Base-by-base conservation (phyloP, 108 stramenopile species). In the Epithemia pelagica region DNA sequence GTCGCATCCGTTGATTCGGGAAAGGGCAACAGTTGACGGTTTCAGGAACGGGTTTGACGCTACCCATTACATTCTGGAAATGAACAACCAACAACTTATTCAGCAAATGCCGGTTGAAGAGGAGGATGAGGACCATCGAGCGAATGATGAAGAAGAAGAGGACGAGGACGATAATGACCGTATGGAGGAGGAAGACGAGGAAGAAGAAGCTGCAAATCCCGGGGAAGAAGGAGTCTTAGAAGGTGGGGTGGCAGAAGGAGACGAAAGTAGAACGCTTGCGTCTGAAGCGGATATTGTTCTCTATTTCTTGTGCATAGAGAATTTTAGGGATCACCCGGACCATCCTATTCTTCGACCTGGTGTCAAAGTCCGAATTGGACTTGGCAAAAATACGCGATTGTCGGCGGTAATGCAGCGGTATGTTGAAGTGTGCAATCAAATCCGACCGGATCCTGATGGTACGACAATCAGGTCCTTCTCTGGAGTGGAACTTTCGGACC, bases 321-420 rank as follows among this genome's bases (percentile, higher is more conserved):
- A 59, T 21, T 63, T 77, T 8, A 65, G 67, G n/a, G 33, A 73
- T 21, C 64, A 64, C 25, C 83, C 83, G 0, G 59, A 78, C 51
- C 89, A 88, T 54, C 85, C 87, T 3, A 74, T 85, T 29, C 65
- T 87, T n/a, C 69, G 73, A 60, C 78, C 73, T 15, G 86, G 86
- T 1, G 65, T 78, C 51, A 71, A 61, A 10, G 87, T 94, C 1
- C 84, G 67, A 37, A 89, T 90, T 70, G 88, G 89, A 8, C 64
- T 90, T 2, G 86, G 83, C 52, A 94, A 90, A 61, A 82, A 67
- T 31, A 83, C 86, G 10, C 81, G 82, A 65, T 66, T 94, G 3
- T 55, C 30, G 19, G 72, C 74, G 1, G 87, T 90, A 3, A 86
- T 94, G 58, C 54, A 76, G 10, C 82, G 77, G 24, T 94, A 81